Evolutionary conservation across 768 basidiomycete species (phyloP).

Genomic region (Tremella yokohamensis): DNA sequence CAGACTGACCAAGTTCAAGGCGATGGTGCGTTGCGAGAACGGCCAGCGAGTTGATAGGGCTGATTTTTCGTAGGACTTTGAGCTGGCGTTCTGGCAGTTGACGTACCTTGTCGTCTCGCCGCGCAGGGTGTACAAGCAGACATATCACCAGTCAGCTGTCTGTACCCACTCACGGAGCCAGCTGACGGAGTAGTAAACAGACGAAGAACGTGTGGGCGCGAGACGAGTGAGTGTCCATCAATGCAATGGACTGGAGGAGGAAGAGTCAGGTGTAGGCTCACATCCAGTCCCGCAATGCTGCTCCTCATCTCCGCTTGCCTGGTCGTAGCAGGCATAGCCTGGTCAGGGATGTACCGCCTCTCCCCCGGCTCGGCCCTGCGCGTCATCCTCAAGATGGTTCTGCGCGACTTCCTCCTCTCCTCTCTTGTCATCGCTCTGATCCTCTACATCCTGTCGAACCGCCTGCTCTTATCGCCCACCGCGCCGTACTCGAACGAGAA

Average conservation of each 20-base stretch:
- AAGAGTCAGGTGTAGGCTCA: constrained; percentile 11
- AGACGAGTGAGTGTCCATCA: constrained; percentile 61
- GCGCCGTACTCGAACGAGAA: constrained; percentile 60
- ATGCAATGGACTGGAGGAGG: neutral
- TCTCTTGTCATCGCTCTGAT: constrained; percentile 66
- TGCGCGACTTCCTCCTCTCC: constrained; percentile 71
- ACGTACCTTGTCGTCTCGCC: constrained; percentile 91
- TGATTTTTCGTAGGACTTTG: constrained; percentile 70
- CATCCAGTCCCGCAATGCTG: constrained; percentile 70
- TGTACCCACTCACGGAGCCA: neutral
- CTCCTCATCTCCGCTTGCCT: constrained; percentile 78
- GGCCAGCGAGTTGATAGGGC: neutral
- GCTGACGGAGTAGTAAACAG: constrained; percentile 57
- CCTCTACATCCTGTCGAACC: constrained; percentile 67
- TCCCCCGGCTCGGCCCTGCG: constrained; percentile 59
- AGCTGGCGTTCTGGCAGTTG: constrained; percentile 91
- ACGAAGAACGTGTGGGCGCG: constrained; percentile 98
- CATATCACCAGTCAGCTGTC: constrained; percentile 82
- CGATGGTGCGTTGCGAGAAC: constrained; percentile 63
- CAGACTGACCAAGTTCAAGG: constrained; percentile 73
- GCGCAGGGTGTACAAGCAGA: constrained; percentile 92
- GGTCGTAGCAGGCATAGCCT: constrained; percentile 76
- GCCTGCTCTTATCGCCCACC: constrained; percentile 62
- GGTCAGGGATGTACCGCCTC: constrained; percentile 79
- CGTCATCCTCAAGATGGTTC: constrained; percentile 74